Base-by-base conservation (phyloP, 345 rosid genomes). In the Cardamine occulta region DNA sequence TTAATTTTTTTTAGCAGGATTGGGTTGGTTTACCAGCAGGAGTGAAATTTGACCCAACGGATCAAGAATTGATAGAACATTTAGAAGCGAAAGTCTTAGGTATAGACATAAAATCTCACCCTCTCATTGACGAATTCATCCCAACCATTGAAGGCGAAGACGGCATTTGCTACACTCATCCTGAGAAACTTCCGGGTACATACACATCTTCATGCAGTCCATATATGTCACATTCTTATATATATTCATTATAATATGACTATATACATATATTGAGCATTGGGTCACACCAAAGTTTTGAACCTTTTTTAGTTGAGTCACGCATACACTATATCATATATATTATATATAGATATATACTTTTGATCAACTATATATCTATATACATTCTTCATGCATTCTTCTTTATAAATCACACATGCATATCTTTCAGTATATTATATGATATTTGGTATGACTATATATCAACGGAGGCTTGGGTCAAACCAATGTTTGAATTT, bases 11-110 rank as follows among this genome's bases (percentile, higher is more conserved):
- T 58, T 6, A 79, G 79, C 88, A 95, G 99, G 97, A 95, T 79
- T 95, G 99, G 99, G 84, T 95, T 80, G 99, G 99, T 85, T 86
- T 95, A 85, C 99, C 99, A 58, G 99, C 99, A 61, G 99, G 99
- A 67, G 99, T 95, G 84, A 95, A 95, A 80, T 95, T 95, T 80
- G 99, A 95, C 84, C 99, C 99, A 57, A 95, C 97, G 40, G 99
- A 95, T 76, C 99, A 95, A 85, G 99, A 95, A 77, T 83, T 95
- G 79, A 92, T 95, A 81, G 99, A 95, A 65, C 99, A 95, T 77
- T 96, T 95, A 35, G 99, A 90, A 82, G 97, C 99, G 28, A 89
- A 95, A 76, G 99, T 90, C 14, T 89, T 88, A 80, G 88, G 86
- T 47, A 87, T 86, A 76, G 97, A 90, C 84, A 83, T 86, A 75